Conservation (phyloP, 176 grass and related monocot species). For the Hsuehochloa calcarea region DNA sequence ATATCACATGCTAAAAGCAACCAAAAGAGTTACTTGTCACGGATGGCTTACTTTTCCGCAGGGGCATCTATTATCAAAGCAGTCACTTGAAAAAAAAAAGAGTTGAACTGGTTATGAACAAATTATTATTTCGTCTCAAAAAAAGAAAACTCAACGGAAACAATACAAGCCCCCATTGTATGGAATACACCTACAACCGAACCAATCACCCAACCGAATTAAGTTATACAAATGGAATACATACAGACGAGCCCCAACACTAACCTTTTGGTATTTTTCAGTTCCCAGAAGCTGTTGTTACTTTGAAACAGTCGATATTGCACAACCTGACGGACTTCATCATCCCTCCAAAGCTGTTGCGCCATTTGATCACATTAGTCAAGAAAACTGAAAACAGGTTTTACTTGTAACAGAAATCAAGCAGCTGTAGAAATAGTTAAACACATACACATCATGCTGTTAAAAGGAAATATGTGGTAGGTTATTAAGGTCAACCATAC, state of each 20-base stretch:
- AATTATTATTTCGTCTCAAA: slow-evolving; percentile 33
- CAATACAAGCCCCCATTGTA: slow-evolving; percentile 30
- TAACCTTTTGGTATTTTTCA: slow-evolving; percentile 51
- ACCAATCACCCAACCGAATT: slow-evolving; percentile 67
- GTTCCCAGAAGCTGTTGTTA: slow-evolving; percentile 64
- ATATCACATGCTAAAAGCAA: too few species aligned
- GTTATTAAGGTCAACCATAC: slow-evolving; percentile 38
- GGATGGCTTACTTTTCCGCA: background rate
- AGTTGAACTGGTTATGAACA: slow-evolving; percentile 10
- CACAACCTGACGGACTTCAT: slow-evolving; percentile 82
- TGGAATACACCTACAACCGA: slow-evolving; percentile 36
- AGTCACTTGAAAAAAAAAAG: background rate
- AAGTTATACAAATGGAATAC: slow-evolving; percentile 50
- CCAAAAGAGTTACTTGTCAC: background rate
- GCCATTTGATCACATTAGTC: slow-evolving; percentile 17
- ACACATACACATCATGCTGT: background rate
- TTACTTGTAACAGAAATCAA: background rate
- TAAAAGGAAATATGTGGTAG: background rate
- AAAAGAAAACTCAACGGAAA: slow-evolving; percentile 19
- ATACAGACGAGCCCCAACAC: slow-evolving; percentile 47
- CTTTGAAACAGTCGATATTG: slow-evolving; percentile 98
- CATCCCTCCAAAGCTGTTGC: slow-evolving; percentile 88
- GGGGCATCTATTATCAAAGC: background rate
- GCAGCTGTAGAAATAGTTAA: background rate
- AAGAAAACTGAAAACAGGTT: background rate